Conservation (phyloP, 225 moss, liverwort and hornwort species). For the Sphagnum tenellum region DNA sequence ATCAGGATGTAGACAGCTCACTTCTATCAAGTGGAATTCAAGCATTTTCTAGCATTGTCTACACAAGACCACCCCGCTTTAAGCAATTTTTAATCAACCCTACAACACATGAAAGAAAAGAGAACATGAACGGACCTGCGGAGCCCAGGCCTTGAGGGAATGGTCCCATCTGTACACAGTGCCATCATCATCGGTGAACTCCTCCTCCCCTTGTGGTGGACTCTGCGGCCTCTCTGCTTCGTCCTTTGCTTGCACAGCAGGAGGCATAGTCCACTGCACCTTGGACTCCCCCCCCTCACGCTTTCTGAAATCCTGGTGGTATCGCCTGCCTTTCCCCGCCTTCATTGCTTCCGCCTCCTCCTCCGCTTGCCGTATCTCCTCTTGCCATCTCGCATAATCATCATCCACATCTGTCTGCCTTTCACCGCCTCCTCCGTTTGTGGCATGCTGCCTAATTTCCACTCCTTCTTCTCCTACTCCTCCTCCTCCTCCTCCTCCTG, state of each 20-base stretch:
- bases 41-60: too few species aligned
- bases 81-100: too few species aligned
- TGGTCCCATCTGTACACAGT: slow-evolving; percentile 88
- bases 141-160: slow-evolving; percentile 75
- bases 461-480: too few species aligned
- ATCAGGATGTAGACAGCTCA: too few species aligned
- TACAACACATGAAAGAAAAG: too few species aligned
- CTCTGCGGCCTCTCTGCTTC: slow-evolving; percentile 49
- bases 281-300: slow-evolving; percentile 43
- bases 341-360: slow-evolving; percentile 92
- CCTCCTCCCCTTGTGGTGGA: slow-evolving; percentile 56
- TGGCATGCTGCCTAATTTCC: too few species aligned
- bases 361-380: slow-evolving; percentile 89
- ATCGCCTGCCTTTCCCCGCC: slow-evolving; percentile 57
- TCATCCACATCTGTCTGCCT: slow-evolving; percentile 54
- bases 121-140: slow-evolving; percentile 37
- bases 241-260: slow-evolving; percentile 20
- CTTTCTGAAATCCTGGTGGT: slow-evolving; percentile 57
- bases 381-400: slow-evolving; percentile 83
- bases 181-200: slow-evolving; percentile 96
- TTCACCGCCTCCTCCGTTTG: too few species aligned
- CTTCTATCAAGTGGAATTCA: too few species aligned
- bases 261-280: slow-evolving; percentile 8
- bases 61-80: too few species aligned
- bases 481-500: too few species aligned